Base-by-base conservation (phyloP, 2,329 filamentous ascomycete genomes). In the Paramyrothecium sp. region DNA sequence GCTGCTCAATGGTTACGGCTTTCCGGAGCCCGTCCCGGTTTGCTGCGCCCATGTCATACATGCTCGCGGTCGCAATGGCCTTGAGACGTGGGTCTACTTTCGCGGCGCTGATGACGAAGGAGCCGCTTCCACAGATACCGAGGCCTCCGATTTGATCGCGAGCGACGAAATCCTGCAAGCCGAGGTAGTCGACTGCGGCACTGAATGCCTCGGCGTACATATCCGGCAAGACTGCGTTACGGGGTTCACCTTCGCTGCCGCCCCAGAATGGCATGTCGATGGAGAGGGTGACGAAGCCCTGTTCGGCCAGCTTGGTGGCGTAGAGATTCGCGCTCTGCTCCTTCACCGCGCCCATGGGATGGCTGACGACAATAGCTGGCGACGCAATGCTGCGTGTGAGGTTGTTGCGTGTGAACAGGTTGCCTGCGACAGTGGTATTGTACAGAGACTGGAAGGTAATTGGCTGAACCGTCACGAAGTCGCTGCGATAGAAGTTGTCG, bases 91-190 rank as follows among this genome's bases (percentile, higher is more conserved):
- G 54, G 59, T 69, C 59, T 17, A 73, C 67, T 57, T 73, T 73
- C 3, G 72, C 71, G 1, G 73, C 72, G 56, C 69, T 70, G 59
- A 75, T 67, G 10, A 70, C 54, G 46, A 65, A 71, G 5, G 60
- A 63, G 23, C 68, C 69, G 44, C 69, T 70, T 34, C 65, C 69
- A 44, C 69, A 71, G 53, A 71, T 69, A 13, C 69, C 69, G 16
- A 71, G 51, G 20, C 47, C 69, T 22, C 68, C 68, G 49, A 71
- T 71, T 7, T 66, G 66, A 59, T 67, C 63, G 30, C 63, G 63
- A 49, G 71, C 61, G 44, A 71, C 59, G 41, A 62, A 66, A 20
- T 55, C 47, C 48, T 63, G 62, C 1, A 44, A 33, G 30, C 59
- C 59, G 17, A 72, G 66, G 17, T 69, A 71, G 58, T 70, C 69